Evolutionary conservation across 495 filamentous ascomycete genomes (phyloP).

Genomic region (Penicillium coffeae): DNA sequence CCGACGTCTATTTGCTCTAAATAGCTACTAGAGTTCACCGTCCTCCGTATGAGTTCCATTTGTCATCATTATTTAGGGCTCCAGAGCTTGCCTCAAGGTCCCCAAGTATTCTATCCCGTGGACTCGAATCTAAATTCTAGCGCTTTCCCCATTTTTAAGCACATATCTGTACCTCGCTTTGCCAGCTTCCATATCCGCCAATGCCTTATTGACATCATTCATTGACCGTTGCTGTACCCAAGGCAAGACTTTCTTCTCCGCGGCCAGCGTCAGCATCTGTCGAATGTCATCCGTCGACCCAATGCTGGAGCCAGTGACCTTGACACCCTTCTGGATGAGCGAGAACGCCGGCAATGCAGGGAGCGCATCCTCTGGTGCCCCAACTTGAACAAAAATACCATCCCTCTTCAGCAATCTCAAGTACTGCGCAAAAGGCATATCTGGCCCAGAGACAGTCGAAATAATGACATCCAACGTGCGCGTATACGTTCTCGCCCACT

Average conservation of each 20-base stretch:
- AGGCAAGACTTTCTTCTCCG: constrained; percentile 65
- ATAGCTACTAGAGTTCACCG: too few species aligned
- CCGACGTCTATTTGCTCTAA: too few species aligned
- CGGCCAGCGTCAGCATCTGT: constrained; percentile 76
- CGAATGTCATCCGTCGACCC: constrained; percentile 70
- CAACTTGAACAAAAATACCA: constrained; percentile 79
- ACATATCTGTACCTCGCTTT: constrained; percentile 75
- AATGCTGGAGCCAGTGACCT: constrained; percentile 70
- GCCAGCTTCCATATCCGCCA: constrained; percentile 65
- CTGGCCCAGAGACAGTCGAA: constrained; percentile 67
- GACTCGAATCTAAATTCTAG: constrained; percentile 29
- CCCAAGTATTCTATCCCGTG: neutral
- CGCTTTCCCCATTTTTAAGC: constrained; percentile 56
- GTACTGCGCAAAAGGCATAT: constrained; percentile 74
- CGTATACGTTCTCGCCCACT: constrained; percentile 63
- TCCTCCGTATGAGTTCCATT: too few species aligned
- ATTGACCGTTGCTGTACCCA: constrained; percentile 71
- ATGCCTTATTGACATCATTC: constrained; percentile 65
- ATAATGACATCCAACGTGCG: constrained; percentile 73
- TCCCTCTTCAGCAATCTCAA: constrained; percentile 62
- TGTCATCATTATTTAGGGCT: neutral
- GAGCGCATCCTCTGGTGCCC: constrained; percentile 61
- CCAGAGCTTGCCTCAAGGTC: too few species aligned
- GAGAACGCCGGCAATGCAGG: constrained; percentile 61
- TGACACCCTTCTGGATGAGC: constrained; percentile 67